These are phyloP conservation scores for Epithemia pelagica DNA, from an alignment of 108 stramenopile genomes.

Conservation along the genomic window DNA sequence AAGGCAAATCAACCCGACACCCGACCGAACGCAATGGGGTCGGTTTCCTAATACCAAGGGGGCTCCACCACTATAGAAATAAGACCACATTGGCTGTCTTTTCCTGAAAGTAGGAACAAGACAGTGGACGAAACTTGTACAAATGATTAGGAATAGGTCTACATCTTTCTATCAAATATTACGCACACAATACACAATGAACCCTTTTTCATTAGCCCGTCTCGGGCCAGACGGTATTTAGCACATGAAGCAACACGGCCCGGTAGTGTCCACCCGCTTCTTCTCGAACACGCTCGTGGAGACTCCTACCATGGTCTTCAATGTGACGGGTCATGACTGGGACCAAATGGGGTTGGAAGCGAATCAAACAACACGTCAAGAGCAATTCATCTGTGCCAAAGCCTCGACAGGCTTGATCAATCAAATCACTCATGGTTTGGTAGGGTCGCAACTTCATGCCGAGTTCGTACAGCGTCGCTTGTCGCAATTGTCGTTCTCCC, in stretches of 20 bases:
- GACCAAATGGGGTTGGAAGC: slow-evolving; percentile 46
- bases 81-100: too few species aligned
- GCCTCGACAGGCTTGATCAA: slow-evolving; percentile 55
- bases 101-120: too few species aligned
- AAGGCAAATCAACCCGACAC: too few species aligned
- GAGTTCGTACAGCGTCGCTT: slow-evolving; percentile 33
- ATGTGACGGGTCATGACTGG: slow-evolving; percentile 40
- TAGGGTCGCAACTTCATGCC: slow-evolving; percentile 60
- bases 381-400: slow-evolving; percentile 62
- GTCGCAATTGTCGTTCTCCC: slow-evolving; percentile 16
- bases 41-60: too few species aligned
- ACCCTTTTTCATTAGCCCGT: slow-evolving; percentile 20
- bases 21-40: too few species aligned
- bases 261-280: slow-evolving; percentile 49
- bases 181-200: too few species aligned
- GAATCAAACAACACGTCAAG: slow-evolving; percentile 46
- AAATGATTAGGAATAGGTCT: too few species aligned
- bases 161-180: too few species aligned
- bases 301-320: slow-evolving; percentile 46
- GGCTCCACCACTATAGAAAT: too few species aligned
- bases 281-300: slow-evolving; percentile 45
- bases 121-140: too few species aligned
- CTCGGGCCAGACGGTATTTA: slow-evolving; percentile 57
- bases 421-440: slow-evolving; percentile 46
- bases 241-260: slow-evolving; percentile 37